These are phyloP conservation scores for Venturia nashicola DNA, from an alignment of 2,329 filamentous ascomycete genomes.

Conservation along the genomic window DNA sequence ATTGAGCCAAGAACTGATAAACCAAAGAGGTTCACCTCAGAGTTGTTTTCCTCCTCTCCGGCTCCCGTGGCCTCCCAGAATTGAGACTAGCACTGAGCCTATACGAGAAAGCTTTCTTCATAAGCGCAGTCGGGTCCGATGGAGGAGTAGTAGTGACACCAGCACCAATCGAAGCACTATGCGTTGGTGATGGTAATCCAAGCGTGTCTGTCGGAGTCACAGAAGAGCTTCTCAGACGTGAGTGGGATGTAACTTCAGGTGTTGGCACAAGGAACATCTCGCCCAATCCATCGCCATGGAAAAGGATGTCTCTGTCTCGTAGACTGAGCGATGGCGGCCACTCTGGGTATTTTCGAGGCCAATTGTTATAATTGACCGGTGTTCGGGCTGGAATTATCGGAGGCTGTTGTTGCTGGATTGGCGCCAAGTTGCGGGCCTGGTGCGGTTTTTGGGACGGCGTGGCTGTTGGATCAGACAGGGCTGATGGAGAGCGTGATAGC, in stretches of 20 bases:
- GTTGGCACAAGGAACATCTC: constrained; percentile 5
- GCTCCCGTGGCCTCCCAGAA: not conserved
- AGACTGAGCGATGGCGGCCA: constrained; percentile 10
- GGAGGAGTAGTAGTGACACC: not conserved
- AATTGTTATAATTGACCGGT: constrained; percentile 9
- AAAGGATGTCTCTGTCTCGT: constrained; percentile 8
- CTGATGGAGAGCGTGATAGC: not conserved
- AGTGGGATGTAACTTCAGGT: not conserved
- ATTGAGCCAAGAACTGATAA: not conserved
- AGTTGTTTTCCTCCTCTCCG: not conserved
- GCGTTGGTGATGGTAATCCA: not conserved
- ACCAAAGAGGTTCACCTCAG: not conserved
- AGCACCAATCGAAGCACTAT: not conserved
- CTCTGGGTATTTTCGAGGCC: constrained; percentile 9
- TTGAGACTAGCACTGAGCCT: not conserved
- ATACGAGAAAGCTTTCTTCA: not conserved
- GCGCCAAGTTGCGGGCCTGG: not conserved
- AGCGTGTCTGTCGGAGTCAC: not conserved
- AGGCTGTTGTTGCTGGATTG: constrained; percentile 1
- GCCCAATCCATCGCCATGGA: constrained; percentile 1
- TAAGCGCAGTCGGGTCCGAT: not conserved
- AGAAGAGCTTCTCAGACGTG: not conserved
- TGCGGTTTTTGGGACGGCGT: not conserved
- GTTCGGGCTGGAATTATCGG: not conserved
- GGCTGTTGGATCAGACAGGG: not conserved